Percentiles rank a stretch among this genome's conserved stretches.
phyloP scores from a whole-genome alignment of 2,329 filamentous ascomycete species.

The Fusarium papillatum region DNA sequence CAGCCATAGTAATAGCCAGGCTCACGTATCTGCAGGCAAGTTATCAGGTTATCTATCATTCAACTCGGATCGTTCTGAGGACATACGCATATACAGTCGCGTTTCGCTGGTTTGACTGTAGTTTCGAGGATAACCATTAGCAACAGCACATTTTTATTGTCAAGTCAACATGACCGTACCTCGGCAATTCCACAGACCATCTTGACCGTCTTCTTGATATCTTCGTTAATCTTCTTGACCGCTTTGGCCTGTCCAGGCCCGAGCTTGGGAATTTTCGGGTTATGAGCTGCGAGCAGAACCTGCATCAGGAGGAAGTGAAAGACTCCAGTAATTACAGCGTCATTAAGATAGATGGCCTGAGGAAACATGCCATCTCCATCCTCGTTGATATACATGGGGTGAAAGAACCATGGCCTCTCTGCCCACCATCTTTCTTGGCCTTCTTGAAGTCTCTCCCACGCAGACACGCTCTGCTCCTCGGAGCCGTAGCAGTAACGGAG shows the following conservation, averaged over 20 bases:
- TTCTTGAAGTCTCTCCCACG: constrained; percentile 38
- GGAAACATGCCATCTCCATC: constrained; percentile 31
- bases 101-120: constrained; percentile 40
- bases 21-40: constrained; percentile 38
- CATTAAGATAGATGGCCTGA: constrained; percentile 43
- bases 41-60: constrained; percentile 1
- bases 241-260: constrained; percentile 43
- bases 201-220: constrained; percentile 45
- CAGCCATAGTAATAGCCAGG: constrained; percentile 48
- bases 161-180: constrained; percentile 17
- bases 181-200: constrained; percentile 46
- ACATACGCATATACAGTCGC: constrained; percentile 38
- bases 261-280: constrained; percentile 43
- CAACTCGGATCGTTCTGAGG: background rate
- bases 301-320: constrained; percentile 46
- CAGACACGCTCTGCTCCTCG: constrained; percentile 41
- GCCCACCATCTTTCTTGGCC: constrained; percentile 46
- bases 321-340: constrained; percentile 45
- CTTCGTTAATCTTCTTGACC: constrained; percentile 42
- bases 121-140: background rate
- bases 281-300: constrained; percentile 45
- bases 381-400: constrained; percentile 41
- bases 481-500: constrained; percentile 46
- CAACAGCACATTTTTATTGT: background rate
- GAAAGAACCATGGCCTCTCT: constrained; percentile 45